Evolutionary conservation across 1,284 basidiomycete genomes (phyloP), one percentile per base, ranked within the genome.

Genomic region (Ustilago vetiveriae): DNA sequence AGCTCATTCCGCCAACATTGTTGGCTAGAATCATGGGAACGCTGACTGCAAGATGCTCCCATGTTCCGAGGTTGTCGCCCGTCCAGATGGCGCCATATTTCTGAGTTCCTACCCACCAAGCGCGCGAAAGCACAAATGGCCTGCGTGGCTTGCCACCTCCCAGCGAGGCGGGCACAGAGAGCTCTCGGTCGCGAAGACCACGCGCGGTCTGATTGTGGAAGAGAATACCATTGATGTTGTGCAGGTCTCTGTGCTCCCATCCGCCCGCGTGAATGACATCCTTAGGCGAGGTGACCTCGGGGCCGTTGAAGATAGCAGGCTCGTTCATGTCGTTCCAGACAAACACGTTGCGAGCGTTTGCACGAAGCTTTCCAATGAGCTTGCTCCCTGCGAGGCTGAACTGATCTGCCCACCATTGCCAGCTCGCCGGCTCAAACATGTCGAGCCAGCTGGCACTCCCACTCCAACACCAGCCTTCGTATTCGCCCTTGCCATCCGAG

Each of bases 241-340:
- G 92, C 3, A 99, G 83, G 79, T 98, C 95, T 39, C 95, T 89
- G 80, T 99, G 94, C 82, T 99, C 95, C 95, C 95, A 98, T 19
- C 92, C 93, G 35, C 90, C 90, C 77, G 92, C 85, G 78, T 98
- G 95, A 32, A 96, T 83, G 62, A 90, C 92, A 75, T 98, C 96
- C 81, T 91, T 92, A 13, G 92, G 93, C 90, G 97, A 93, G 13
- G 92, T 93, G 78, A 98, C 95, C 82, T 99, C 96, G 3, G 96
- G 96, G 0, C 95, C 96, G 74, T 97, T 95, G 85, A 99, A 98
- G 22, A 99, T 89, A 4, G 94, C 90, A 1, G 95, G 95, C 91
- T 98, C 95, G 80, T 97, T 98, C 95, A 98, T 98, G 82, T 98
- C 95, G 83, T 97, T 98, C 94, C 94, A 97, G 63, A 98, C 91